phyloP scores from a whole-genome alignment of 192 early-diverging fungal genomes.

The Backusella psychrophila region DNA sequence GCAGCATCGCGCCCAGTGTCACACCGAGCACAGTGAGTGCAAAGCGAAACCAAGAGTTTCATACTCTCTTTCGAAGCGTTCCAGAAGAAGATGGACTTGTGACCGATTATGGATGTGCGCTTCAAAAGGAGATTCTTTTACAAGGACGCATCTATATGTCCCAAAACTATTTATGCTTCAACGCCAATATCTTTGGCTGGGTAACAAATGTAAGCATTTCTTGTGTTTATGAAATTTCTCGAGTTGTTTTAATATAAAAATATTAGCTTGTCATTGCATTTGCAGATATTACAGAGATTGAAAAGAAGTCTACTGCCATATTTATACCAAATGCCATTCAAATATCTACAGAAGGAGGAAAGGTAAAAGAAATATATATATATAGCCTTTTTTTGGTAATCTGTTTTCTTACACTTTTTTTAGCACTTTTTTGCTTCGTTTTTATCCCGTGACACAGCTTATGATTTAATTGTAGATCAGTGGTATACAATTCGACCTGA shows the following conservation, averaged over 20 bases:
- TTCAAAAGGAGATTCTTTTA: conserved; percentile 86
- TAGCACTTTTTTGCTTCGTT: conserved; percentile 86
- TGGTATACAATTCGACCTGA: conserved; percentile 43
- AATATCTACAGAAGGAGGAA: conserved; percentile 68
- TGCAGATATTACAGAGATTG: conserved; percentile 77
- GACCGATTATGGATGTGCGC: conserved; percentile 79
- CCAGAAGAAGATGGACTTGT: conserved; percentile 54
- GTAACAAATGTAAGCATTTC: conserved; percentile 61
- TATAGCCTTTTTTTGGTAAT: neutral
- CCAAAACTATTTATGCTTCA: conserved; percentile 77
- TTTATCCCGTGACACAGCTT: conserved; percentile 76
- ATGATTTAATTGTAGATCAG: conserved; percentile 67
- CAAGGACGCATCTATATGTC: conserved; percentile 86
- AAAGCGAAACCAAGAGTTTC: conserved; percentile 52
- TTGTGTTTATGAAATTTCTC: neutral
- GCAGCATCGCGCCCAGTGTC: conserved; percentile 16
- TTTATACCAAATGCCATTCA: conserved; percentile 90
- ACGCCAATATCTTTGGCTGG: conserved; percentile 91
- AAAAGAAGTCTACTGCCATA: conserved; percentile 81
- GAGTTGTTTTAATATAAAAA: no score
- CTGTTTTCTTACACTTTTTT: neutral
- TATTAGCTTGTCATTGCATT: conserved; percentile 64
- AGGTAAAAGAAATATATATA: conserved; percentile 41
- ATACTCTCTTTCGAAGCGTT: conserved; percentile 53
- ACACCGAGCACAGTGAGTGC: conserved; percentile 32